phyloP scores from a whole-genome alignment of 257 asterid species.

The Capsicum pubescens region DNA sequence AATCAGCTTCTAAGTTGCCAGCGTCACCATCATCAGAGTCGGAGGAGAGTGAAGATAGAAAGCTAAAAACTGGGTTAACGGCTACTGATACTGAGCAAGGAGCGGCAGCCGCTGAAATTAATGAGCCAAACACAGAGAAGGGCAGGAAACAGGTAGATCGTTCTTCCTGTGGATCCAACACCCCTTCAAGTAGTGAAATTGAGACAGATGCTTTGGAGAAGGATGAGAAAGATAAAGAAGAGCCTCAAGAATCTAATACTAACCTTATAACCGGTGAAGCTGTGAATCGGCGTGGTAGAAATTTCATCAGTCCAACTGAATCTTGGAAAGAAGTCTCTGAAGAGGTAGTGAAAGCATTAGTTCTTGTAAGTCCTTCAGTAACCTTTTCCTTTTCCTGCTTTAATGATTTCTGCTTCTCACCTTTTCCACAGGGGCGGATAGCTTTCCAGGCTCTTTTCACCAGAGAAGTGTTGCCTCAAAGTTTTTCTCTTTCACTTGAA shows the following conservation, averaged over 20 bases:
- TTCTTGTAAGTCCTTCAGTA: conserved; percentile 8
- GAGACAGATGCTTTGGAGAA: conserved; percentile 81
- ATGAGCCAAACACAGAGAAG: conserved; percentile 59
- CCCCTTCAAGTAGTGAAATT: conserved; percentile 93
- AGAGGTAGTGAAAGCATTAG: conserved; percentile 60
- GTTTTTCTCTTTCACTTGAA: conserved; percentile 74
- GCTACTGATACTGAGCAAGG: conserved; percentile 47
- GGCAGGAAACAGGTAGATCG: conserved; percentile 80
- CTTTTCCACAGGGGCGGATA: conserved; percentile 73
- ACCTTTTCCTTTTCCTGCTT: conserved; percentile 15
- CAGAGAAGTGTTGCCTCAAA: conserved; percentile 85
- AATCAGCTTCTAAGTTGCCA: conserved; percentile 53
- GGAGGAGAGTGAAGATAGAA: conserved; percentile 63
- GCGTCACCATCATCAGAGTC: conserved; percentile 61
- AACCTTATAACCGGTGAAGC: conserved; percentile 55
- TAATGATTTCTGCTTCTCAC: conserved; percentile 12
- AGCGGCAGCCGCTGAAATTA: conserved; percentile 44
- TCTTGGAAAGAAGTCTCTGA: conserved; percentile 94
- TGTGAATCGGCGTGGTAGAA: conserved; percentile 68
- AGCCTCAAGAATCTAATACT: conserved; percentile 50
- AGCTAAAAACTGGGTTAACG: conserved; percentile 43
- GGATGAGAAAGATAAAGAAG: conserved; percentile 53
- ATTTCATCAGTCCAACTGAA: conserved; percentile 54
- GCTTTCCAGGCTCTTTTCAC: conserved; percentile 92
- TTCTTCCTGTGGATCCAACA: conserved; percentile 99